Base-by-base conservation (phyloP, 176 grass and related monocot species). In the Tuctoria greenei region DNA sequence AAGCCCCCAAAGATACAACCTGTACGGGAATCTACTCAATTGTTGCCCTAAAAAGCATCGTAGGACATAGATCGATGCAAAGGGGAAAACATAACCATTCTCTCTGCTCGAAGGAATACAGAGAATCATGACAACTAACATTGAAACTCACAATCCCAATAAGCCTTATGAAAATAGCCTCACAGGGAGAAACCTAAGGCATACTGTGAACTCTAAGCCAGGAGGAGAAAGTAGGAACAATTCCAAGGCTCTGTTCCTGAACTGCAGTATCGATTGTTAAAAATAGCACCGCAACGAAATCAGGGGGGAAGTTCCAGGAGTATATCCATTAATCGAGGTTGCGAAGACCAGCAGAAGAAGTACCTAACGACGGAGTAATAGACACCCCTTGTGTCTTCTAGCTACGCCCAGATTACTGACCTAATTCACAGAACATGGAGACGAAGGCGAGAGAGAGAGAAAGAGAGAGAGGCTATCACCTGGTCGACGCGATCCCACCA, bases 401-500 rank as follows among this genome's bases (percentile, higher is more conserved):
- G 64, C 36, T 44, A 34, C 26, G 12, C 12, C 71, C 64, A 49
- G 71, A 85, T 41, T 20, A 38, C 54, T 8, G 39, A 28, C 35
- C 20, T 28, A 74, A 21, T 77, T 43, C 34, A 64, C 16, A 25
- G 80, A 38, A 41, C 55, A 74, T 35, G 20, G 38, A 40, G 11
- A 20, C 2, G n/a, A 45, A 81, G 60, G 84, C 77, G 60, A 44
- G 31, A 47, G 51, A 21, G 85, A 16, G 45, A 46, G 44, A 45
- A 46, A 13, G 5, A 82, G 73, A 81, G 74, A 25, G 77, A 71
- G 54, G 57, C 9, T 2, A 46, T 40, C 26, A 99, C 95, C 95
- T 91, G 71, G 69, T 94, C 91, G 45, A 98, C 84, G 81, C 84
- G 68, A 69, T 98, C 95, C 95, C 95, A 98, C 95, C 95, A 98